A percentile compares a stretch with the other conserved stretches of the same genome.
phyloP scores from a whole-genome alignment of 306 rosid genomes.

The Citrullus colocynthis region DNA sequence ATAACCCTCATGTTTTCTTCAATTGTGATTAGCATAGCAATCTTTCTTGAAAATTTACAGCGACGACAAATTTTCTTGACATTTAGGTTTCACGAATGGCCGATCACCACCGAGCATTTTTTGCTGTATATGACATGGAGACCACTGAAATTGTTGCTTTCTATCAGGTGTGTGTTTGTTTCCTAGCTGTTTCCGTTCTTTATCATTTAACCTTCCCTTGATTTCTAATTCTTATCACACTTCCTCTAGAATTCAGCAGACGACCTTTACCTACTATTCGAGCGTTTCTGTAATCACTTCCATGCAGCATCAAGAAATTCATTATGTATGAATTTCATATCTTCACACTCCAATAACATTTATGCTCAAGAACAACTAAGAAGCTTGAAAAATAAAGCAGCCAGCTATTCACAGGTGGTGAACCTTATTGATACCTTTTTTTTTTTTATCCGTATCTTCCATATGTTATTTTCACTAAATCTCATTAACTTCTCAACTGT shows the following conservation, averaged over 20 bases:
- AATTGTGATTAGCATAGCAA: slow-evolving; percentile 3
- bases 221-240: slow-evolving; percentile 22
- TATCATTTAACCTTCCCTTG: not conserved
- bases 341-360: slow-evolving; percentile 77
- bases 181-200: not conserved
- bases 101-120: slow-evolving; percentile 72
- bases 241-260: slow-evolving; percentile 69
- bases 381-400: slow-evolving; percentile 57
- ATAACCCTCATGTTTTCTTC: not conserved
- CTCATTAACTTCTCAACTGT: slow-evolving; percentile 16
- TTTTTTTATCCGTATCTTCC: not conserved
- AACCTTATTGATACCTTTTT: not conserved
- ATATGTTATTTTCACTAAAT: not conserved
- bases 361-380: slow-evolving; percentile 68
- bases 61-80: slow-evolving; percentile 8
- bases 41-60: slow-evolving; percentile 16
- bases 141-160: slow-evolving; percentile 87
- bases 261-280: slow-evolving; percentile 71
- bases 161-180: slow-evolving; percentile 44
- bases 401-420: slow-evolving; percentile 80
- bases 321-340: slow-evolving; percentile 58
- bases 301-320: slow-evolving; percentile 64
- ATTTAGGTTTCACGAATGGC: slow-evolving; percentile 66
- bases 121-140: slow-evolving; percentile 93
- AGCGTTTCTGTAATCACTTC: slow-evolving; percentile 80